These are phyloP conservation scores for Phytophthora multivora DNA, from an alignment of 352 stramenopile genomes.

Conservation along the genomic window DNA sequence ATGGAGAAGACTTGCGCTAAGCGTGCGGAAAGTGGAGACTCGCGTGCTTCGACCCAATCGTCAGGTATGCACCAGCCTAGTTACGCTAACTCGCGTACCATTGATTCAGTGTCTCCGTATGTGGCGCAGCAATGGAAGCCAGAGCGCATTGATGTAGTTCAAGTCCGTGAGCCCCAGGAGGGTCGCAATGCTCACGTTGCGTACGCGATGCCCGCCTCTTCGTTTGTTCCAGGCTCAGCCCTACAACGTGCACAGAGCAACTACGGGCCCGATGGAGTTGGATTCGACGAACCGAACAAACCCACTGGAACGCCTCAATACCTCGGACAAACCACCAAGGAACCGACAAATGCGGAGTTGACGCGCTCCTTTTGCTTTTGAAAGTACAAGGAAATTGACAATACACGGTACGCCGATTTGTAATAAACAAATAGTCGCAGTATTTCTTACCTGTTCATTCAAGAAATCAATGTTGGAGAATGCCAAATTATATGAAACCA, in stretches of 20 bases:
- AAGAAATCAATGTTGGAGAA: too few species aligned
- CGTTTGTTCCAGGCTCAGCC: not conserved
- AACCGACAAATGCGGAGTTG: slow-evolving; percentile 18
- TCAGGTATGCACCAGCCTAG: slow-evolving; percentile 17
- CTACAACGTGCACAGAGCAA: not conserved
- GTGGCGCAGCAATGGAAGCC: slow-evolving; percentile 7
- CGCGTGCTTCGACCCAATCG: slow-evolving; percentile 10
- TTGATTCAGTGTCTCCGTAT: slow-evolving; percentile 16
- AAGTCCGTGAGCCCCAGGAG: not conserved
- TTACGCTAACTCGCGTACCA: slow-evolving; percentile 17
- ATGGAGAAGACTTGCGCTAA: slow-evolving; percentile 23
- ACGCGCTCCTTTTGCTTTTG: slow-evolving; percentile 32
- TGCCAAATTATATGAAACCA: too few species aligned
- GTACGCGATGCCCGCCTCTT: not conserved
- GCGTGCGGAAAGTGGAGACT: slow-evolving; percentile 9
- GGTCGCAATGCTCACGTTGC: not conserved
- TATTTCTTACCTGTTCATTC: too few species aligned
- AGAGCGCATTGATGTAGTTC: not conserved
- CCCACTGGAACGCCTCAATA: slow-evolving; percentile 2
- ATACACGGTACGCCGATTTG: too few species aligned
- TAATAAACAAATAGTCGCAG: too few species aligned
- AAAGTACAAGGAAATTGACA: not conserved
- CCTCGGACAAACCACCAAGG: slow-evolving; percentile 16
- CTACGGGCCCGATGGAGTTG: slow-evolving; percentile 10
- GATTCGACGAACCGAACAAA: slow-evolving; percentile 14